Evolutionary conservation across 257 asterid genomes (phyloP), one percentile per base, ranked within the genome.

Genomic region (Capsicum pubescens): DNA sequence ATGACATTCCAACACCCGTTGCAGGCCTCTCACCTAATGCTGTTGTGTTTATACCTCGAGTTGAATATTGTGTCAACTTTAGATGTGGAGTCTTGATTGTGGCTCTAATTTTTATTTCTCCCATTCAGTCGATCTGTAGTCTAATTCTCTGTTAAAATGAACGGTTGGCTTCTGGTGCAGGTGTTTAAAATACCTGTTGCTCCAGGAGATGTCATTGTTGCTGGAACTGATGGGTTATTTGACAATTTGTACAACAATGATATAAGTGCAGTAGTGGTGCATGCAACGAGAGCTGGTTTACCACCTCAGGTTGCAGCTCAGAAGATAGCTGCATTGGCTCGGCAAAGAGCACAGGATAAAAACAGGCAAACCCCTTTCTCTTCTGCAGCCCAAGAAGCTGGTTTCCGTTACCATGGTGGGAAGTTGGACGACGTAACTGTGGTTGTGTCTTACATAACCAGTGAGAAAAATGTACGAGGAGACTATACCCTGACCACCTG

Each of bases 211-310:
- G 98, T 95, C 26, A 93, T 95, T 87, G 90, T 97, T 82, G 97
- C 99, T 21, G 98, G 99, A 80, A 95, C 98, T 11, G 99, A 97
- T 88, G 99, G 98, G 59, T 95, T 97, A n/a, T 97, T 97, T 35
- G 99, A 97, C 91, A 97, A 97, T 88, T 88, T 97, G 86, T 97
- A 97, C 80, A 95, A 87, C 92, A 95, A 85, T 19, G 98, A 97
- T 85, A 93, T 97, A 26, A 92, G 93, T 50, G 92, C 95, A 9
- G 88, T 97, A 66, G 99, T 95, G 74, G 99, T 94, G 80, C 97
- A 95, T 81, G 97, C 98, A 15, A 84, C 83, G 66, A 91, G 98
- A 88, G 97, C 98, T 71, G 97, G 98, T 44, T 91, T 95, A 16
- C 92, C 89, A 71, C 99, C 99, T 86, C 94, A 97, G 87, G 96